Conservation (phyloP, 257 asterid genomes). For the Solanum virginianum region DNA sequence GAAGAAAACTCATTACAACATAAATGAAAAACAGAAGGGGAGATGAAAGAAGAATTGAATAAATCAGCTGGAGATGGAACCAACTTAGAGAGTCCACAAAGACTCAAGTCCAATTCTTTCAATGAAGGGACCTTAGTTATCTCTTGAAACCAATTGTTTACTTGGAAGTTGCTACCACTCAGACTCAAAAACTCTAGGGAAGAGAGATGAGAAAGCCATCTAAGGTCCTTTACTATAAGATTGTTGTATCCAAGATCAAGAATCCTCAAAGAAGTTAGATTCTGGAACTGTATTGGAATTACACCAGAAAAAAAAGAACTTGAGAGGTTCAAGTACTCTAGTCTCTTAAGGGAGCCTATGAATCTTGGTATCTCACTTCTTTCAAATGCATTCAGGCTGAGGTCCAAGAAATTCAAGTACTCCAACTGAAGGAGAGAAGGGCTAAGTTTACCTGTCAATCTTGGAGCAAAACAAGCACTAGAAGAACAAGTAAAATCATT, state of each 20-base stretch:
- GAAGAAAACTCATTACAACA: not conserved
- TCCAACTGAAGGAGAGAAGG: constrained; percentile 9
- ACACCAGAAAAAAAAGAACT: not conserved
- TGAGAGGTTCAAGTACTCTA: not conserved
- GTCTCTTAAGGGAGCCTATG: not conserved
- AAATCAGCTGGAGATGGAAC: not conserved
- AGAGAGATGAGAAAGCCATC: not conserved
- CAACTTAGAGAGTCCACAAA: not conserved
- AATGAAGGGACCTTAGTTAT: not conserved
- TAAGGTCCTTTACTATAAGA: not conserved
- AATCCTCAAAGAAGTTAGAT: not conserved
- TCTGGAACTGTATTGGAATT: constrained; percentile 5
- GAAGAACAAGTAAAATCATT: not conserved
- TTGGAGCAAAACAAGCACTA: not conserved
- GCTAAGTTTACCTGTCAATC: constrained; percentile 12
- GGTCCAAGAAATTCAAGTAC: constrained; percentile 1
- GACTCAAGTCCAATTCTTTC: not conserved
- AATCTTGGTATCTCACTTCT: not conserved
- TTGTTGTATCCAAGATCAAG: not conserved
- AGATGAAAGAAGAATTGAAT: constrained; percentile 2
- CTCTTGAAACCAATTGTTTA: not conserved
- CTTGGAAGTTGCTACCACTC: not conserved
- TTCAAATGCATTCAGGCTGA: not conserved
- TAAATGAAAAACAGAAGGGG: constrained; percentile 2
- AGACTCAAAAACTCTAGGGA: not conserved